A percentile compares a stretch with the other conserved stretches of the same genome.
These are phyloP conservation scores for Neohortaea acidophila DNA, from an alignment of 495 filamentous ascomycete species.

Conservation along the genomic window DNA sequence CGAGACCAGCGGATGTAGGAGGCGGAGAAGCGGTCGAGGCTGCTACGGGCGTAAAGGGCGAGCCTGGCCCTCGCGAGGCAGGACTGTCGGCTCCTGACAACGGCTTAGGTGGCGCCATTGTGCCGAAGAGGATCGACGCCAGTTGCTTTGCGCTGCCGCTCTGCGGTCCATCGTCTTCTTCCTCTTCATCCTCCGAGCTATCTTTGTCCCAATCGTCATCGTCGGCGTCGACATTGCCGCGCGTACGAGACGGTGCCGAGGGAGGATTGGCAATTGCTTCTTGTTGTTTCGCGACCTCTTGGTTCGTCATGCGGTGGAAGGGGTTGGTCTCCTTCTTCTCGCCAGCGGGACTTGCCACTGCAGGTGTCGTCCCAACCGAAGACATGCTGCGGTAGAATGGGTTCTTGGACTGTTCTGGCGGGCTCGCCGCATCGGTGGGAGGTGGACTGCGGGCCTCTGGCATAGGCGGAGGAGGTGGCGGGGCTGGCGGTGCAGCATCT, in stretches of 20 bases:
- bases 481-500: slow-evolving; percentile 17
- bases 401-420: slow-evolving; percentile 30
- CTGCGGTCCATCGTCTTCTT: slow-evolving; percentile 53
- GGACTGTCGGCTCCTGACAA: slow-evolving; percentile 56
- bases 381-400: slow-evolving; percentile 64
- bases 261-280: slow-evolving; percentile 15
- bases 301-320: slow-evolving; percentile 73
- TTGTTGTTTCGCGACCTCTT: slow-evolving; percentile 21
- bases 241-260: slow-evolving; percentile 25
- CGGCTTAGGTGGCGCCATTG: slow-evolving; percentile 88
- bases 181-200: slow-evolving; percentile 33
- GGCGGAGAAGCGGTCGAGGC: slow-evolving; percentile 24
- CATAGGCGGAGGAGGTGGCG: slow-evolving; percentile 31
- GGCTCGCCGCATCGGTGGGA: slow-evolving; percentile 18
- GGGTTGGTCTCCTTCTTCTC: slow-evolving; percentile 68
- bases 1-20: neutral
- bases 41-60: neutral
- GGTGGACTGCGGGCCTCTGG: slow-evolving; percentile 15
- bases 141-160: slow-evolving; percentile 78
- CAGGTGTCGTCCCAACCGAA: slow-evolving; percentile 17
- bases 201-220: slow-evolving; percentile 78
- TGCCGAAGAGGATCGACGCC: slow-evolving; percentile 82
- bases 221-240: slow-evolving; percentile 46
- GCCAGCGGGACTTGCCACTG: slow-evolving; percentile 27
- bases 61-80: neutral